A percentile compares a stretch with the other conserved stretches of the same genome.
Conservation (phyloP, 257 asterid genomes). For the Leonotis leonurus region DNA sequence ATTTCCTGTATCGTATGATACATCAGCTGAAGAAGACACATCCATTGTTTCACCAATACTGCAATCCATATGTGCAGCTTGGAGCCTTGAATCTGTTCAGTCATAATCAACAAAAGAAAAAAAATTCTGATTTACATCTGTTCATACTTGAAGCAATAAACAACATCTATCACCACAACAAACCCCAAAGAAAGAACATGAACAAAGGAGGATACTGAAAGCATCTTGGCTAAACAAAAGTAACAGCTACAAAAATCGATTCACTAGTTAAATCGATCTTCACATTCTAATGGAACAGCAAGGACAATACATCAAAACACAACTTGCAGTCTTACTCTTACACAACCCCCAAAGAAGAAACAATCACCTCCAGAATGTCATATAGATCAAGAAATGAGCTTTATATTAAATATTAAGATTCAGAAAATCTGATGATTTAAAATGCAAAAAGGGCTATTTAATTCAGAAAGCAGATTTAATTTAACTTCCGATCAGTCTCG, state of each 20-base stretch:
- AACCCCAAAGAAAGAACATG: too few relatives aligned
- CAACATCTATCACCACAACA: too few relatives aligned
- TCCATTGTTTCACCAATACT: conserved; percentile 28
- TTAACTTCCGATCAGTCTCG: conserved; percentile 5
- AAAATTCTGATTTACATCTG: neutral
- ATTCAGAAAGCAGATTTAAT: neutral
- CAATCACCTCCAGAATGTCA: neutral
- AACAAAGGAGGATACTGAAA: neutral
- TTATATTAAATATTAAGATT: neutral
- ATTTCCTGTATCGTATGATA: conserved; percentile 34
- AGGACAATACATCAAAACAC: neutral
- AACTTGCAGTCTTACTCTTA: too few relatives aligned
- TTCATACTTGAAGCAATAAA: neutral
- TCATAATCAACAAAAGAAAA: too few relatives aligned
- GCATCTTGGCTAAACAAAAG: neutral
- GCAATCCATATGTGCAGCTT: conserved; percentile 44
- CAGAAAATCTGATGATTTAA: neutral
- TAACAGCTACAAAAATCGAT: neutral
- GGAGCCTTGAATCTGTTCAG: conserved; percentile 12
- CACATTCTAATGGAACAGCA: neutral
- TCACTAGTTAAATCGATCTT: conserved; percentile 5
- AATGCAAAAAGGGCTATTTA: neutral
- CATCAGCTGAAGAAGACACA: conserved; percentile 34
- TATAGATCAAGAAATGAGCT: neutral
- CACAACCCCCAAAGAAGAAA: neutral